Evolutionary conservation across 2,329 filamentous ascomycete genomes (phyloP), one percentile per base, ranked within the genome.

Genomic region (Zasmidium cellare): DNA sequence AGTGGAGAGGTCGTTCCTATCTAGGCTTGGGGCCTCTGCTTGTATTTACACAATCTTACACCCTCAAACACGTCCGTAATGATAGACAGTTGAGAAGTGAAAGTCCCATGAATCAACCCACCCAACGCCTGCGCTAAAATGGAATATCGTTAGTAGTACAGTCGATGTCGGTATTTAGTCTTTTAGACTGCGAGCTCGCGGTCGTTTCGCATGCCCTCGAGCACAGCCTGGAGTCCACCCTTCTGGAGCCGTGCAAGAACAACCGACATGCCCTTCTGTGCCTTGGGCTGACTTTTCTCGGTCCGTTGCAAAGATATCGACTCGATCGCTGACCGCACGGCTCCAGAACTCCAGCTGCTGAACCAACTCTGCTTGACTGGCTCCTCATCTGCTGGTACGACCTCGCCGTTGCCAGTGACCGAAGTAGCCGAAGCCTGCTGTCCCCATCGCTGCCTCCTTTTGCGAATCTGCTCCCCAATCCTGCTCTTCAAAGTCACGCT

Each of bases 271-370:
- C 90, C 90, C 72, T 92, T 88, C 51, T 88, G 86, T 65, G 89
- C 90, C 77, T 92, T 92, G 52, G 87, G 86, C 67, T 93, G 82
- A 71, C 90, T 89, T 67, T 89, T 87, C 64, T 88, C 84, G 3
- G 90, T 91, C 71, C 90, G 88, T 69, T 86, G 88, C 41, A 90
- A 86, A 11, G 89, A 89, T 60, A 93, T 87, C 54, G 84, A 83
- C 77, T 94, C 90, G 68, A 94, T 92, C 68, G 87, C 91, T 63
- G 87, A 81, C 72, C 92, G 88, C 47, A 93, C 84, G n/a, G 88
- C 83, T 45, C 83, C 84, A 16, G 87, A 84, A 14, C 88, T 87
- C 80, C 88, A 89, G 48, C 79, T 80, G 12, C 80, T 79, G 65
- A 87, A 80, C 63, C 86, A 84, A 3, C 84, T 82, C 66, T 79